These are phyloP conservation scores for Clarireedia sp. DNA, from an alignment of 2,329 filamentous ascomycete species.

Conservation along the genomic window DNA sequence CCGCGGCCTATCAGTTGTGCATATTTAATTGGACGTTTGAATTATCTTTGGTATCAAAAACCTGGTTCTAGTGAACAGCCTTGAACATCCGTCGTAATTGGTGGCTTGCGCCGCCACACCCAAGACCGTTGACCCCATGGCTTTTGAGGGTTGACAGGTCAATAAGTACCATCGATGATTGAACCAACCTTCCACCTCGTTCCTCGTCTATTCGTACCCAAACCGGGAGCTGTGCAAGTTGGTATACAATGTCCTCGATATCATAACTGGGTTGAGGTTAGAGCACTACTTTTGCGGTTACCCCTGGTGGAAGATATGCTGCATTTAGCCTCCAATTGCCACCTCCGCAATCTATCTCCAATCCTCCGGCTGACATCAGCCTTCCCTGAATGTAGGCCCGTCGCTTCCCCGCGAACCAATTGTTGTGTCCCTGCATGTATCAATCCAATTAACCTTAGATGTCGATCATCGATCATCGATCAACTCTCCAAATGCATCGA, in stretches of 20 bases:
- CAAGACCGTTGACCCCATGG: not conserved
- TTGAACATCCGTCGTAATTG: not conserved
- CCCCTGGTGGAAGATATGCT: not conserved
- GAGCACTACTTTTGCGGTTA: not conserved
- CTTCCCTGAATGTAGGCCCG: not conserved
- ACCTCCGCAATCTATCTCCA: not conserved
- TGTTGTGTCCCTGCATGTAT: not conserved
- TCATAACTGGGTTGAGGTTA: not conserved
- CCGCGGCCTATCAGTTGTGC: not conserved
- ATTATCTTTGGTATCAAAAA: not conserved
- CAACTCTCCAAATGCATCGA: not conserved
- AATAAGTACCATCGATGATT: not conserved
- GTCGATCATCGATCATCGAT: not conserved
- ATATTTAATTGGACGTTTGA: not conserved
- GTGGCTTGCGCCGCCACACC: not conserved
- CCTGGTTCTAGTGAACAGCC: not conserved
- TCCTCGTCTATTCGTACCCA: not conserved
- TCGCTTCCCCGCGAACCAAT: not conserved
- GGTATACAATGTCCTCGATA: not conserved
- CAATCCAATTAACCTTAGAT: not conserved
- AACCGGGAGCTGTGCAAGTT: not conserved
- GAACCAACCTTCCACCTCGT: not conserved
- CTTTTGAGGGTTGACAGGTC: conserved; percentile 1
- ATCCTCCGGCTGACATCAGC: not conserved
- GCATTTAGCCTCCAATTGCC: not conserved